Conservation (phyloP, 768 basidiomycete genomes). For the Russula lepida region DNA sequence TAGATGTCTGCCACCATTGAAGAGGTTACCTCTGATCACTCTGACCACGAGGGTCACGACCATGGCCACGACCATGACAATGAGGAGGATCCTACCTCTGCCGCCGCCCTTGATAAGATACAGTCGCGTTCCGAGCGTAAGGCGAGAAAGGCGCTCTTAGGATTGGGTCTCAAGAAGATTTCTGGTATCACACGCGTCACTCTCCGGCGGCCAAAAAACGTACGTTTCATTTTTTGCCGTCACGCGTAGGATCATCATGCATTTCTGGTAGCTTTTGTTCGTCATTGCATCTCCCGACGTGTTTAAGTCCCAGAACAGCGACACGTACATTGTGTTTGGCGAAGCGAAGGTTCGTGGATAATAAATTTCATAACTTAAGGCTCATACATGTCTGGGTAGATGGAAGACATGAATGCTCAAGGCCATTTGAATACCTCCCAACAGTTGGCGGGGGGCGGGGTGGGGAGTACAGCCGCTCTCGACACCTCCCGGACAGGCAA, state of each 20-base stretch:
- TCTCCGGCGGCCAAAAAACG: slow-evolving; percentile 90
- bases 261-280: slow-evolving; percentile 59
- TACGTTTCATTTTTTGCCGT: slow-evolving; percentile 31
- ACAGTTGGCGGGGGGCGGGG: slow-evolving; percentile 54
- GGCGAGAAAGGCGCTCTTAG: slow-evolving; percentile 86
- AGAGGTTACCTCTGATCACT: slow-evolving; percentile 76
- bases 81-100: slow-evolving; percentile 79
- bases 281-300: slow-evolving; percentile 93
- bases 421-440: slow-evolving; percentile 73
- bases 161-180: slow-evolving; percentile 88
- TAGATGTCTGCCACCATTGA: slow-evolving; percentile 81
- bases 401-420: slow-evolving; percentile 81
- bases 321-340: slow-evolving; percentile 98
- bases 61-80: slow-evolving; percentile 46
- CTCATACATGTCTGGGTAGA: slow-evolving; percentile 32
- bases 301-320: slow-evolving; percentile 94
- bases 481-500: slow-evolving; percentile 45
- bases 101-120: slow-evolving; percentile 83
- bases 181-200: slow-evolving; percentile 92
- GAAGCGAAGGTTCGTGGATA: slow-evolving; percentile 69
- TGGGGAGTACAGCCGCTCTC: slow-evolving; percentile 38
- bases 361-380: not conserved
- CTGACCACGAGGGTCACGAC: slow-evolving; percentile 49
- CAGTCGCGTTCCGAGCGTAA: slow-evolving; percentile 93
- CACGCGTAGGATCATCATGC: not conserved